Evolutionary conservation across 768 basidiomycete genomes (phyloP).

Genomic region (Floccularia luteovirens): DNA sequence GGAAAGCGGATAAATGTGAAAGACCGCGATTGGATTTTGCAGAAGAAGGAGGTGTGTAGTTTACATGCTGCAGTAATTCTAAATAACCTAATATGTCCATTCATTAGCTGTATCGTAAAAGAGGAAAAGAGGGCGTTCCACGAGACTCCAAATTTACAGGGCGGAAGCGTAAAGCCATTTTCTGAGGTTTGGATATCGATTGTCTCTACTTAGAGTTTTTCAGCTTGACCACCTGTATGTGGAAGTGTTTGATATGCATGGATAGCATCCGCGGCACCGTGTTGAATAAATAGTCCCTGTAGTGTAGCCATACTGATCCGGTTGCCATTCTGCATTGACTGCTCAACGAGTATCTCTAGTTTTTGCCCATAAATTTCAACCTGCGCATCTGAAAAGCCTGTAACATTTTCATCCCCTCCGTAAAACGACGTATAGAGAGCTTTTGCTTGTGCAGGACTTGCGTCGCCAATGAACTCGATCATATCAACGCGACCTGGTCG

Average conservation of each 20-base stretch:
- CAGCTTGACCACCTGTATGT: constrained; percentile 11
- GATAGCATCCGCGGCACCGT: constrained; percentile 49
- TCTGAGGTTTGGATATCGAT: constrained; percentile 44
- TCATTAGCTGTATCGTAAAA: constrained; percentile 66
- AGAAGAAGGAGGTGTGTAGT: constrained; percentile 83
- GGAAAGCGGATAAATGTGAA: constrained; percentile 70
- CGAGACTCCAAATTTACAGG: constrained; percentile 86
- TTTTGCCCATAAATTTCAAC: constrained; percentile 37
- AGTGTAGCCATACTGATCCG: constrained; percentile 92
- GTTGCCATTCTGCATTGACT: constrained; percentile 42
- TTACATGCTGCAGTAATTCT: constrained; percentile 1
- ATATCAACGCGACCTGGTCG: constrained; percentile 94
- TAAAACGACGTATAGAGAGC: constrained; percentile 84
- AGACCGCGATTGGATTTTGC: constrained; percentile 88
- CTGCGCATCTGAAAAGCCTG: constrained; percentile 22
- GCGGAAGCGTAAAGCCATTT: constrained; percentile 75
- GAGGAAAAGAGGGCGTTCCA: constrained; percentile 82
- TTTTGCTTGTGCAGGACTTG: constrained; percentile 72
- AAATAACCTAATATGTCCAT: constrained; percentile 1
- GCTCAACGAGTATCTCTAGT: constrained; percentile 46
- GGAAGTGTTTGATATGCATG: constrained; percentile 36
- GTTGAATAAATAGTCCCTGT: constrained; percentile 91
- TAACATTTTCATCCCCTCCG: constrained; percentile 30
- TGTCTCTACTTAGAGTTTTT: neutral
- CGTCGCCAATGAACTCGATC: constrained; percentile 77